phyloP scores from a whole-genome alignment of 768 basidiomycete species.

The Lepiota subincarnata region DNA sequence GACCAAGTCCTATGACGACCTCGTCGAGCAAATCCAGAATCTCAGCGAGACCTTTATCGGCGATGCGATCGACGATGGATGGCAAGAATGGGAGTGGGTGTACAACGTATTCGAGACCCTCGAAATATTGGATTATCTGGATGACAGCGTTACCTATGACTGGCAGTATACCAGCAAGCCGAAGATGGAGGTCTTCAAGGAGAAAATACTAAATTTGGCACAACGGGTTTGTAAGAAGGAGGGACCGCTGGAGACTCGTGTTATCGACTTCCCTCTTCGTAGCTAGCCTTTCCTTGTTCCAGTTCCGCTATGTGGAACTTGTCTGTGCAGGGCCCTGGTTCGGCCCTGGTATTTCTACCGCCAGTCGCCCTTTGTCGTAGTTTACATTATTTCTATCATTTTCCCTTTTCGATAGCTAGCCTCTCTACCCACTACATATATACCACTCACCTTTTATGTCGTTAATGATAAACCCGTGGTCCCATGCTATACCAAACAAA shows the following conservation, averaged over 20 bases:
- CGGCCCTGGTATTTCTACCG: neutral
- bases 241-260: constrained; percentile 5
- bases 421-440: neutral
- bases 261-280: constrained; percentile 9
- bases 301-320: neutral
- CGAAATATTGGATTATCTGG: constrained; percentile 9
- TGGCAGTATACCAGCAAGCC: constrained; percentile 12
- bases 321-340: constrained; percentile 1
- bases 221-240: constrained; percentile 3
- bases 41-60: constrained; percentile 1
- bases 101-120: constrained; percentile 12
- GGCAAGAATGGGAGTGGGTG: constrained; percentile 13
- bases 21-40: constrained; percentile 2
- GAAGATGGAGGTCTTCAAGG: constrained; percentile 12
- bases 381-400: constrained; percentile 12
- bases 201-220: constrained; percentile 6
- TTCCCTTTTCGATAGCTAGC: constrained; percentile 3
- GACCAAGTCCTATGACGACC: constrained; percentile 1
- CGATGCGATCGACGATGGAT: constrained; percentile 11
- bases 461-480: no score
- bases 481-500: neutral
- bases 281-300: neutral
- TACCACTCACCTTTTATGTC: neutral
- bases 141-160: constrained; percentile 9
- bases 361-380: neutral